Conservation (phyloP, 768 basidiomycete species). For the Thelephora aurantiotincta region DNA sequence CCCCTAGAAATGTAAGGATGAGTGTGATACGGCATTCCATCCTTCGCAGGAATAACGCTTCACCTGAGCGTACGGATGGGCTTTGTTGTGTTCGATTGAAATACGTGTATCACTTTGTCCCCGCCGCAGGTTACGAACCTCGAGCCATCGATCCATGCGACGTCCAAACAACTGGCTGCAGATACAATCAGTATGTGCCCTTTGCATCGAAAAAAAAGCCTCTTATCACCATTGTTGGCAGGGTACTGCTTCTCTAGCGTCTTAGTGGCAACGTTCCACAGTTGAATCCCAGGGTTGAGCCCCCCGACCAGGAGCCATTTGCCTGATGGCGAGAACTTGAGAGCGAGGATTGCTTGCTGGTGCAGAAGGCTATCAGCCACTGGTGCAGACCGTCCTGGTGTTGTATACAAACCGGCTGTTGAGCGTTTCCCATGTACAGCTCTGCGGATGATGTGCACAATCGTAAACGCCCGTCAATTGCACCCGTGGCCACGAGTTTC, state of each 20-base stretch:
- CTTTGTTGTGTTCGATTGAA: constrained; percentile 34
- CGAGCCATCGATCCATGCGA: constrained; percentile 64
- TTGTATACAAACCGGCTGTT: constrained; percentile 42
- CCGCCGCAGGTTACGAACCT: constrained; percentile 66
- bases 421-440: constrained; percentile 43
- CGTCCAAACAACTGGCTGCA: constrained; percentile 64
- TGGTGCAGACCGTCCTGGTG: not conserved
- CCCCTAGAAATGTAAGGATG: constrained; percentile 28
- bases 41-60: constrained; percentile 13
- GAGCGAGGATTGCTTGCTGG: constrained; percentile 59
- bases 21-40: not conserved
- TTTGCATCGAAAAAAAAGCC: not conserved
- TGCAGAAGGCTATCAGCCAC: constrained; percentile 7
- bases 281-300: constrained; percentile 60
- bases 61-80: constrained; percentile 56
- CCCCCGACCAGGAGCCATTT: constrained; percentile 66
- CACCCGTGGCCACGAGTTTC: constrained; percentile 60
- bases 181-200: not conserved
- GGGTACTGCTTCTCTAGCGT: constrained; percentile 47
- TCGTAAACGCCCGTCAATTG: constrained; percentile 60
- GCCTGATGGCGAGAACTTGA: constrained; percentile 62
- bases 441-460: constrained; percentile 50
- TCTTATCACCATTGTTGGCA: constrained; percentile 43
- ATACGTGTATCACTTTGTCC: constrained; percentile 47
- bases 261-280: constrained; percentile 64